A percentile compares a stretch with the other conserved stretches of the same genome.
phyloP scores from a whole-genome alignment of 2,329 filamentous ascomycete species.

The Sclerotinia spermophila region DNA sequence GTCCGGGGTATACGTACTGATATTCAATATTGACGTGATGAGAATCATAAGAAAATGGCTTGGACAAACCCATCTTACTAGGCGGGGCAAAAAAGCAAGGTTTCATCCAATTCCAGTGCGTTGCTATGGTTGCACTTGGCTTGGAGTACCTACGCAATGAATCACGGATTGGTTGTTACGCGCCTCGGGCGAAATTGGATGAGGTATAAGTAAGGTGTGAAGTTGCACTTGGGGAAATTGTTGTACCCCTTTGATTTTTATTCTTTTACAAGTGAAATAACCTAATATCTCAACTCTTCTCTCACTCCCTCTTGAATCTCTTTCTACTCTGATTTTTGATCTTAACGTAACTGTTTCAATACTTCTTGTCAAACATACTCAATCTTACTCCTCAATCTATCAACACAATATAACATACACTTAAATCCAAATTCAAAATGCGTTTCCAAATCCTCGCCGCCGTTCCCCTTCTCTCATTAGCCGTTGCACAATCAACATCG shows the following conservation, averaged over 20 bases:
- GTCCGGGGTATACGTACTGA: conserved; percentile 5
- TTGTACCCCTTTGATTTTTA: background rate
- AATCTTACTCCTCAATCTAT: background rate
- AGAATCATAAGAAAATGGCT: background rate
- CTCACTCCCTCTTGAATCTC: too few species aligned
- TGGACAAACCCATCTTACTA: background rate
- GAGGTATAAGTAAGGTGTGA: background rate
- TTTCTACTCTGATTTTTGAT: background rate
- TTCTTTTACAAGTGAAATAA: background rate
- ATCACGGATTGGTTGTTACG: background rate
- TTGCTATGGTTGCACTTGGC: conserved; percentile 9
- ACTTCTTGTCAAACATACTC: background rate
- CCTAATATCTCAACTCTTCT: background rate
- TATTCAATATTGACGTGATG: background rate
- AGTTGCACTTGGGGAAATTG: background rate
- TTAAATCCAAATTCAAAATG: background rate
- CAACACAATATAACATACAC: background rate
- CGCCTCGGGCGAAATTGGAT: background rate
- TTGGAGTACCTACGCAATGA: background rate
- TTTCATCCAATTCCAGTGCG: background rate
- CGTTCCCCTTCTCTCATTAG: conserved; percentile 5
- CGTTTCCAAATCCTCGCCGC: conserved; percentile 16
- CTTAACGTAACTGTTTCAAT: background rate
- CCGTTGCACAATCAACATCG: conserved; percentile 6
- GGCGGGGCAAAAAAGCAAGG: conserved; percentile 1